These are phyloP conservation scores for Moesziomyces sp. DNA, from an alignment of 1,284 basidiomycete species.

Conservation along the genomic window DNA sequence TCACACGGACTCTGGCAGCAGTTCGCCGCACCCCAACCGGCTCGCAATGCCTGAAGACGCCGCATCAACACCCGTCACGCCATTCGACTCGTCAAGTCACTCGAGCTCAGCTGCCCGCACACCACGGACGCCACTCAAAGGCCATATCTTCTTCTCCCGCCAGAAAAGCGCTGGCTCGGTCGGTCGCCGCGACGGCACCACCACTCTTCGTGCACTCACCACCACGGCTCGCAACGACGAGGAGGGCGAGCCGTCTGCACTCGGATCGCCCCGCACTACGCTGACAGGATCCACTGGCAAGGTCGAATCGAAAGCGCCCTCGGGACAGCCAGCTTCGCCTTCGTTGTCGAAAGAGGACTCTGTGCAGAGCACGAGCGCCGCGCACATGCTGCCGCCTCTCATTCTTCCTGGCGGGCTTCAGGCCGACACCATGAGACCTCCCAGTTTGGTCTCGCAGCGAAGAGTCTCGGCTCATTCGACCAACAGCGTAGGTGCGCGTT, in stretches of 20 bases:
- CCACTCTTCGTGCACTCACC: slow-evolving; percentile 25
- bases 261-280: slow-evolving; percentile 13
- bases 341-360: slow-evolving; percentile 4
- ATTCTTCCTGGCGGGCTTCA: slow-evolving; percentile 15
- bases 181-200: slow-evolving; percentile 29
- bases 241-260: slow-evolving; percentile 5
- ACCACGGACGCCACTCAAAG: slow-evolving; percentile 41
- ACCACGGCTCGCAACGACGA: slow-evolving; percentile 17
- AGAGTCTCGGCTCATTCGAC: slow-evolving; percentile 29
- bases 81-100: slow-evolving; percentile 31
- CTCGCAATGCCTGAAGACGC: slow-evolving; percentile 5
- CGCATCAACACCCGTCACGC: slow-evolving; percentile 16
- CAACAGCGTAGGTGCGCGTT: slow-evolving; percentile 26
- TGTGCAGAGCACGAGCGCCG: slow-evolving; percentile 4
- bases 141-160: slow-evolving; percentile 37
- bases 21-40: slow-evolving; percentile 22
- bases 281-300: not conserved
- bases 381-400: slow-evolving; percentile 31
- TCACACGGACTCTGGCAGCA: slow-evolving; percentile 24
- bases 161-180: slow-evolving; percentile 39
- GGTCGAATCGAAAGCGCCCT: not conserved
- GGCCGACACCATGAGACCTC: slow-evolving; percentile 25
- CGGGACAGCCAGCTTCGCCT: slow-evolving; percentile 10
- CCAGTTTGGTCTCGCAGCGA: slow-evolving; percentile 15
- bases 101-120: slow-evolving; percentile 26